Base-by-base conservation (phyloP, 768 basidiomycete genomes). In the Mycena rebaudengoi region DNA sequence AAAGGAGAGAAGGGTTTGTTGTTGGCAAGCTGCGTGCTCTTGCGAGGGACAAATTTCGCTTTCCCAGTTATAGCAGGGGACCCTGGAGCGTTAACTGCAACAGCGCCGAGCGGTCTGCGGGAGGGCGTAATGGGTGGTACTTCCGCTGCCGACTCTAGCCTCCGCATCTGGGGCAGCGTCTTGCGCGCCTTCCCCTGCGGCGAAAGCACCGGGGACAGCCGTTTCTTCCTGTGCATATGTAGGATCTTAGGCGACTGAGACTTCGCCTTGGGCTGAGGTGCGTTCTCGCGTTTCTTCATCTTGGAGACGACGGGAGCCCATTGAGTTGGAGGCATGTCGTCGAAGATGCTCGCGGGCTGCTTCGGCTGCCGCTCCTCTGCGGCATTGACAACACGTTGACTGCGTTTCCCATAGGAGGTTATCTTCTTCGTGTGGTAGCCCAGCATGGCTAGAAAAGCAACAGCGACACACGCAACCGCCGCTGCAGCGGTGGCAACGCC, bases 371-470 rank as follows among this genome's bases (percentile, higher is more conserved):
- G 73, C 56, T 74, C 73, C 54, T 77, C 73, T 48, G 81, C 79
- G 41, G 79, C 81, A 60, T 81, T 82, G 67, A 91, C 79, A n/a
- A 90, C 81, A 37, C 90, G 86, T 54, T 83, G 83, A 39, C 80
- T 79, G 63, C 89, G 86, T 67, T 86, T 85, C 21, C 90, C 90
- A 68, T 91, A 91, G 21, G 87, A 78, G 52, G 82, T 84, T 48
- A 91, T 83, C 69, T 88, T 86, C 72, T 88, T 90, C 7, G 90
- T 91, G 67, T 81, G 84, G 60, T 84, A 69, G 25, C 87, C 82
- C 18, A 89, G 79, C 89, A 90, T 90, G 48, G 69, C 50, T 41
- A 66, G 52, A 21, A 71, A 26, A 20, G 56, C 52, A 25, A 67
- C 44, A 48, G 66, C 64, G 37, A 46, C 33, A 58, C 63, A 53